Percentiles rank a stretch among this genome's conserved stretches.
These are phyloP conservation scores for Heritiera fomes DNA, from an alignment of 345 rosid genomes.

Conservation along the genomic window DNA sequence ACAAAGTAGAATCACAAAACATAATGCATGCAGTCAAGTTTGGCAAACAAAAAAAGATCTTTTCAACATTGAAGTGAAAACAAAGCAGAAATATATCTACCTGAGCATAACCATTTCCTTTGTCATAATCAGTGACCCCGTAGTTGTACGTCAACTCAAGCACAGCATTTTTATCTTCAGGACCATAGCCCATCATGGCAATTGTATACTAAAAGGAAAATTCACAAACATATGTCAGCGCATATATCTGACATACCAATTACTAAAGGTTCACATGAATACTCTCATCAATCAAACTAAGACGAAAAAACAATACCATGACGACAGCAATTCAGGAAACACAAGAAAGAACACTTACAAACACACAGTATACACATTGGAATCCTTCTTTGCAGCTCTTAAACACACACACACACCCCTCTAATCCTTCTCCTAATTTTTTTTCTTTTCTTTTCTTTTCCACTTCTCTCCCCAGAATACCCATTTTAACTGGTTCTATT, in stretches of 20 bases:
- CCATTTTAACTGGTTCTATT: not conserved
- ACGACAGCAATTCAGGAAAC: not conserved
- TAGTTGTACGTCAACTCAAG: constrained; percentile 75
- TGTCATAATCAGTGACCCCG: constrained; percentile 67
- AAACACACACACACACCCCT: not conserved
- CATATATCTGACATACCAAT: not conserved
- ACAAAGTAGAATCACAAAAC: not conserved
- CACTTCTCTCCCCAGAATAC: not conserved
- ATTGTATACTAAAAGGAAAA: constrained; percentile 48
- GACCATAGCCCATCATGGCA: constrained; percentile 83
- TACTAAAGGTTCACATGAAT: not conserved
- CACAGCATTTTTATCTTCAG: constrained; percentile 69
- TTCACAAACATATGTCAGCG: not conserved
- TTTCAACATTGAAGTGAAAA: not conserved
- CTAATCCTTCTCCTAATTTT: not conserved
- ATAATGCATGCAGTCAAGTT: not conserved
- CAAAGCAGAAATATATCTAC: constrained; percentile 29
- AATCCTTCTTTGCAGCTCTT: constrained; percentile 7
- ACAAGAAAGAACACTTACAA: not conserved
- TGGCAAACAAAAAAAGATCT: not conserved
- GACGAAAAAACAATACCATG: not conserved
- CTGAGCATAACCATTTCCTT: constrained; percentile 80
- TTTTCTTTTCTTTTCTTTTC: not conserved
- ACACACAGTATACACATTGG: not conserved
- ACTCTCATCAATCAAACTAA: not conserved